Base-by-base conservation (phyloP, 73 alveolate species). In the Paramecium tetraurelia region DNA sequence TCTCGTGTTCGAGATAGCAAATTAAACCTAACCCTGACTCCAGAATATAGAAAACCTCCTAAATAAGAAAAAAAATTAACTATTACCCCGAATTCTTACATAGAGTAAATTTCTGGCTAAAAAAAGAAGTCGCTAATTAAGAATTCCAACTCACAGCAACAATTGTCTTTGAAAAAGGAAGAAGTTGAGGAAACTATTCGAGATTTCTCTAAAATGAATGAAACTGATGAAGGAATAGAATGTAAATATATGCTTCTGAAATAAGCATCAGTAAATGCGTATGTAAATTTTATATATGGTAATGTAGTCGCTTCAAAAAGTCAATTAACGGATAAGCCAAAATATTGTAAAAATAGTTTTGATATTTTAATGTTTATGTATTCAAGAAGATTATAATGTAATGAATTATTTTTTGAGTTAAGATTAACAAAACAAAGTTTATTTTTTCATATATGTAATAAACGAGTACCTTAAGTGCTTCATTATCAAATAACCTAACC, bases 141-240 rank as follows among this genome's bases (percentile, higher is more conserved):
- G 14, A 53, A 53, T 53, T 63, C 84, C 27, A 63, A 14, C 12
- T 31, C 84, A 22, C 4, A 27, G 10, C 8, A 63, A 63, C 8
- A 63, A 63, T 7, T 33, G 24, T 31, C 84, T 18, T 18, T 53
- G 1, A 53, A 53, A 12, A 63, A 63, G 27, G 50, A 63, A 12
- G 84, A 63, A 22, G 84, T 38, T 1, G 87, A 75, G 38, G 87
- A 75, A 75, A 75, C 87, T 75, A 75, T 75, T 33, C 12, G 40
- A 75, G 87, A 75, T n/a, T 75, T 75, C 59, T 75, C 87, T 75
- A 75, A 75, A 75, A 75, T 75, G 86, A 72, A 72, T 72, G 86
- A 72, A 36, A 18, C 38, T 33, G 63, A 72, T 72, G 86, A 72
- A 36, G 59, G 63, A 12, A 40, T 72, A 0, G 57, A 33, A 31